Evolutionary conservation across 2,329 filamentous ascomycete genomes (phyloP).

Genomic region (Neodidymelliopsis sp.): DNA sequence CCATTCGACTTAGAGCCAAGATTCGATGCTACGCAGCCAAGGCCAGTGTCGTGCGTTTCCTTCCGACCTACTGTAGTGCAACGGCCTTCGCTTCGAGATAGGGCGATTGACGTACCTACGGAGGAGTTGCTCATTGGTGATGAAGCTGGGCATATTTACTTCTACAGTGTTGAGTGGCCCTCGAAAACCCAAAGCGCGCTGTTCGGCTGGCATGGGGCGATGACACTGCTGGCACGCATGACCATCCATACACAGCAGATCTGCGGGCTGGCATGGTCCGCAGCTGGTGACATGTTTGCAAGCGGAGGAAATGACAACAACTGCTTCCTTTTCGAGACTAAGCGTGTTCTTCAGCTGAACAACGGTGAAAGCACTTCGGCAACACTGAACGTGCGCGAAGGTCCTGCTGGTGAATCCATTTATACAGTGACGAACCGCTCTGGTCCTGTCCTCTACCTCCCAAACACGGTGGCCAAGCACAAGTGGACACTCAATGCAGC

Average conservation of each 20-base stretch:
- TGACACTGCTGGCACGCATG: constrained; percentile 80
- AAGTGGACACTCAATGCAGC: constrained; percentile 83
- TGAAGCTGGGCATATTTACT: constrained; percentile 81
- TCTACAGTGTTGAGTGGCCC: constrained; percentile 89
- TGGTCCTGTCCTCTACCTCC: constrained; percentile 55
- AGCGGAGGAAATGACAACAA: constrained; percentile 93
- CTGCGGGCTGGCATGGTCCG: constrained; percentile 90
- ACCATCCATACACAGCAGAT: constrained; percentile 86
- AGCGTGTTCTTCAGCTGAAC: constrained; percentile 59
- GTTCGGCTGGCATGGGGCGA: constrained; percentile 77
- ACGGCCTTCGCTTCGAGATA: constrained; percentile 58
- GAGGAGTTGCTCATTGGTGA: constrained; percentile 91
- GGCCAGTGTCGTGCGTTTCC: constrained; percentile 77
- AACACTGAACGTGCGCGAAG: constrained; percentile 34
- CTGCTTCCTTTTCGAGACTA: constrained; percentile 80
- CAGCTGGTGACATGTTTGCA: constrained; percentile 77
- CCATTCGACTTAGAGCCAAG: constrained; percentile 73
- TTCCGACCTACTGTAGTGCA: constrained; percentile 73
- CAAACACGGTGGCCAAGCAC: constrained; percentile 68
- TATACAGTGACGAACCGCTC: constrained; percentile 45
- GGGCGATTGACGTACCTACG: constrained; percentile 64
- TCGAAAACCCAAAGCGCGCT: constrained; percentile 66
- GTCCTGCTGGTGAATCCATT: constrained; percentile 41
- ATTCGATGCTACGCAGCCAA: constrained; percentile 76
- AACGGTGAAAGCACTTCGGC: constrained; percentile 17